phyloP scores from a whole-genome alignment of 1,284 basidiomycete genomes.

The Coniferiporia weirii region DNA sequence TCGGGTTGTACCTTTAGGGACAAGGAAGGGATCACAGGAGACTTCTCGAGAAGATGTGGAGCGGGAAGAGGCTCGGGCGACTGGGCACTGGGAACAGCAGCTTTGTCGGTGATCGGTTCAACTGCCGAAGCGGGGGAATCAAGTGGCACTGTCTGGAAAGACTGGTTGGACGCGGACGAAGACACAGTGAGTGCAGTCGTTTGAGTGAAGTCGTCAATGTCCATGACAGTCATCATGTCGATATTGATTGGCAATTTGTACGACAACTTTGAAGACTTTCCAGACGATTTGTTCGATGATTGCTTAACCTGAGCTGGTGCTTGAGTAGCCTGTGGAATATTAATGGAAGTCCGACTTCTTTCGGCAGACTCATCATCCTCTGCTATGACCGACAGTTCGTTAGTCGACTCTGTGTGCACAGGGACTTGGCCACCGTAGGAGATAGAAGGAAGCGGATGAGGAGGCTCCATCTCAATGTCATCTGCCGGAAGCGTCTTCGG shows the following conservation, averaged over 20 bases:
- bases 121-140: constrained; percentile 26
- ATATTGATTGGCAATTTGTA: neutral
- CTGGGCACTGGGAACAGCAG: neutral
- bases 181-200: constrained; percentile 9
- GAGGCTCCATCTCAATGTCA: neutral
- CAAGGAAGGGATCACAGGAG: neutral
- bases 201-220: constrained; percentile 17
- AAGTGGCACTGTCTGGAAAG: constrained; percentile 36
- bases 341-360: constrained; percentile 18
- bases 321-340: neutral
- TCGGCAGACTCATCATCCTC: constrained; percentile 62
- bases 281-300: neutral
- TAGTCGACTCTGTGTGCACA: constrained; percentile 17
- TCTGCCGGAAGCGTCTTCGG: neutral
- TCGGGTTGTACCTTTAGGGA: neutral
- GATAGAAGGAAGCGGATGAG: neutral
- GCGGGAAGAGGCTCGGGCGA: constrained; percentile 5
- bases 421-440: neutral
- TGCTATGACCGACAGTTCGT: constrained; percentile 62
- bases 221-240: constrained; percentile 19
- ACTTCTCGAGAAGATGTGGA: neutral
- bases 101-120: neutral
- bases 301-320: neutral
- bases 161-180: constrained; percentile 21
- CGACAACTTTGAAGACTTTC: neutral